Conservation (phyloP, 441 rosid genomes). For the Erodium chrysanthum region DNA sequence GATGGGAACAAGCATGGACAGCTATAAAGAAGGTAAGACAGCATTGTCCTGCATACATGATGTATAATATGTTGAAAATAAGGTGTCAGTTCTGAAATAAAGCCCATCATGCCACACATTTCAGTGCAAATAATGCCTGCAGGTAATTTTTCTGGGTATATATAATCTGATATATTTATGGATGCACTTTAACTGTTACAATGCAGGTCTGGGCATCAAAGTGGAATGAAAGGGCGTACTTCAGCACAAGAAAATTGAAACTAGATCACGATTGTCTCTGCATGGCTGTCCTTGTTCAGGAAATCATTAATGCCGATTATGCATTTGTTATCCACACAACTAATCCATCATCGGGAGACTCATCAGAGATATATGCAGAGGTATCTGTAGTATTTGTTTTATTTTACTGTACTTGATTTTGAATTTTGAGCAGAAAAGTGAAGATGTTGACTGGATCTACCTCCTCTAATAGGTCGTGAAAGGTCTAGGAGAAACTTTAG, state of each 20-base stretch:
- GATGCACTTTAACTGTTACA: slow-evolving; percentile 17
- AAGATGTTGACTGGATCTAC: slow-evolving; percentile 13
- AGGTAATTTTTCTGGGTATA: neutral
- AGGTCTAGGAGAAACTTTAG: slow-evolving; percentile 96
- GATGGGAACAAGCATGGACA: slow-evolving; percentile 94
- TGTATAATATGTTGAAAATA: neutral
- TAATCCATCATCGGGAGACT: slow-evolving; percentile 89
- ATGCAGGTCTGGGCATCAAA: slow-evolving; percentile 96
- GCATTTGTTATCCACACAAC: slow-evolving; percentile 97
- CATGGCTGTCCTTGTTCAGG: slow-evolving; percentile 98
- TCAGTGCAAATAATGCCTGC: neutral
- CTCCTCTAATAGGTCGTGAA: slow-evolving; percentile 55
- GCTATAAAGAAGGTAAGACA: slow-evolving; percentile 77
- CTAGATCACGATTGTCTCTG: slow-evolving; percentile 86
- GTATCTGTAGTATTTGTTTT: slow-evolving; percentile 28
- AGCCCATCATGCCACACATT: neutral
- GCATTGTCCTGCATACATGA: slow-evolving; percentile 8
- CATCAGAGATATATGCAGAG: slow-evolving; percentile 93
- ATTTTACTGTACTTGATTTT: neutral
- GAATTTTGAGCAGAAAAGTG: slow-evolving; percentile 13
- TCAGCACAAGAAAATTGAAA: slow-evolving; percentile 79
- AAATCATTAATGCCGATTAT: slow-evolving; percentile 85
- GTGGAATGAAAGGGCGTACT: slow-evolving; percentile 97
- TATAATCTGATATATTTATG: slow-evolving; percentile 14
- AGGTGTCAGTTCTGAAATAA: neutral